Evolutionary conservation across 2,329 filamentous ascomycete genomes (phyloP).

Genomic region (Hyphodiscus sp.): DNA sequence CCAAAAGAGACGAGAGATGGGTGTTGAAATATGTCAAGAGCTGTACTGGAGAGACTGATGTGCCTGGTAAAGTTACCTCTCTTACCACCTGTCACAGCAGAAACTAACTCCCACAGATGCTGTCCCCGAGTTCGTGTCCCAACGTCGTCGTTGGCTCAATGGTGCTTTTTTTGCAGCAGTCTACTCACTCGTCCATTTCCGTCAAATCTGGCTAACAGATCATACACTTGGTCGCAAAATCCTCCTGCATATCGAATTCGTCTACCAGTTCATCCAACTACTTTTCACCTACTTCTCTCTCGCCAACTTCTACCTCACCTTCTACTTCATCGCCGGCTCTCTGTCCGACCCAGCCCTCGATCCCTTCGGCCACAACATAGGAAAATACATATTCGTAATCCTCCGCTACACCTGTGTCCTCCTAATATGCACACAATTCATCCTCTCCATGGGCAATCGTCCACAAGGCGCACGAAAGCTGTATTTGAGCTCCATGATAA

Average conservation of each 20-base stretch:
- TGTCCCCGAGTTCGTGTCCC: slow-evolving; percentile 94
- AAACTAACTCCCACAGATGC: slow-evolving; percentile 52
- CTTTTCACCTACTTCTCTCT: slow-evolving; percentile 97
- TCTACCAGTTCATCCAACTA: slow-evolving; percentile 90
- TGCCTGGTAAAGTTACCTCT: slow-evolving; percentile 64
- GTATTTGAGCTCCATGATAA: slow-evolving; percentile 79
- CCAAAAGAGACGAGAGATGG: slow-evolving; percentile 91
- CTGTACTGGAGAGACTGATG: slow-evolving; percentile 95
- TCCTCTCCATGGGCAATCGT: slow-evolving; percentile 90
- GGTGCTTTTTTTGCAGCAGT: slow-evolving; percentile 98
- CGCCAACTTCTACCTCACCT: slow-evolving; percentile 97
- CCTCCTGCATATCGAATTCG: slow-evolving; percentile 86
- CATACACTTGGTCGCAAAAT: slow-evolving; percentile 86
- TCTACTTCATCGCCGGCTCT: slow-evolving; percentile 95
- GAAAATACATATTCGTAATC: slow-evolving; percentile 77
- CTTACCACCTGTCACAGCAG: not conserved
- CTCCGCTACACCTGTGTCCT: slow-evolving; percentile 80
- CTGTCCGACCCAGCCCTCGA: slow-evolving; percentile 73
- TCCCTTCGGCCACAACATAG: slow-evolving; percentile 85
- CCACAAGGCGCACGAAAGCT: slow-evolving; percentile 91
- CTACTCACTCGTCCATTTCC: slow-evolving; percentile 92
- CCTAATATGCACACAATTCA: slow-evolving; percentile 91
- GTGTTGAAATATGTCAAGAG: slow-evolving; percentile 97
- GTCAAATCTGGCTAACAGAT: slow-evolving; percentile 87
- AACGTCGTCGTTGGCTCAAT: slow-evolving; percentile 94